phyloP scores from a whole-genome alignment of 768 basidiomycete species.

The Psilocybe azurescens region DNA sequence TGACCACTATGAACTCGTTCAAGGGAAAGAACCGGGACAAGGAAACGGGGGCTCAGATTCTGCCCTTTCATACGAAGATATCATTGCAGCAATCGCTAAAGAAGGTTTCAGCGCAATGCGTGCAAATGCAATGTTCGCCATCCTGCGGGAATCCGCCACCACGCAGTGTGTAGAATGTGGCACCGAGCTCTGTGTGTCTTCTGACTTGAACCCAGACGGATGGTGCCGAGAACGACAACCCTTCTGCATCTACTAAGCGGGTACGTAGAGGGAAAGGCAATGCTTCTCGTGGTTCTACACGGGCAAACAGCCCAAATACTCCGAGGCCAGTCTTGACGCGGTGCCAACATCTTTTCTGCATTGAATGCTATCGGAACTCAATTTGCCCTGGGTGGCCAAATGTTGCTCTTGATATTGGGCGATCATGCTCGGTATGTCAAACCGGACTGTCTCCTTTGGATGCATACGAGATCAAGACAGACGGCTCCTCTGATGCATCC shows the following conservation, averaged over 20 bases:
- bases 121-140: constrained; percentile 83
- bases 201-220: constrained; percentile 53
- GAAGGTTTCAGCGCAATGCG: constrained; percentile 80
- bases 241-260: constrained; percentile 47
- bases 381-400: constrained; percentile 85
- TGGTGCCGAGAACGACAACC: constrained; percentile 53
- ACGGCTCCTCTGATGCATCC: constrained; percentile 44
- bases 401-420: constrained; percentile 56
- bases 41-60: constrained; percentile 48
- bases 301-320: constrained; percentile 71
- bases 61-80: constrained; percentile 75
- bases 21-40: constrained; percentile 60
- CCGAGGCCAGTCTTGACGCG: constrained; percentile 81
- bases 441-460: constrained; percentile 69
- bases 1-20: constrained; percentile 91
- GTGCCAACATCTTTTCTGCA: constrained; percentile 94
- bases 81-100: constrained; percentile 71
- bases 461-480: constrained; percentile 81
- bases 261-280: constrained; percentile 55
- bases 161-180: constrained; percentile 92
- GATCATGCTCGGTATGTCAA: constrained; percentile 82
- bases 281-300: constrained; percentile 71
- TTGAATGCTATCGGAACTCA: constrained; percentile 81
- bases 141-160: constrained; percentile 85
- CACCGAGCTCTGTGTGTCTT: constrained; percentile 64